Conservation (phyloP, 805 yeast species). For the Barnettozyma vustinii region DNA sequence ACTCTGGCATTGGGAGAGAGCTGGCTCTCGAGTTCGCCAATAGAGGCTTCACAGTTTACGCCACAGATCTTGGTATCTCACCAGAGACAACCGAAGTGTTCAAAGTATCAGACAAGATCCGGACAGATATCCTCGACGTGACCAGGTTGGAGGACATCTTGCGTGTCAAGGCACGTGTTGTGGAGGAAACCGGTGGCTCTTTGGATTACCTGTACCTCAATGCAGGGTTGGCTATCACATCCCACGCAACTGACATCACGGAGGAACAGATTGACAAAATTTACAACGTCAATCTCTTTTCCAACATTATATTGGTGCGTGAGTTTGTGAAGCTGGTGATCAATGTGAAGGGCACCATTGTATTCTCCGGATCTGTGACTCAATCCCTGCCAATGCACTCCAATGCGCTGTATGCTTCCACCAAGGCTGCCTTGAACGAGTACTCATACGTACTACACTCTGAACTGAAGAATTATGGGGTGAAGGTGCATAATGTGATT, state of each 20-base stretch:
- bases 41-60: constrained; percentile 36
- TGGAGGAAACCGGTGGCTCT: constrained; percentile 26
- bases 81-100: constrained; percentile 25
- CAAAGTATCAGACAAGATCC: not conserved
- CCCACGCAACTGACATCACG: constrained; percentile 31
- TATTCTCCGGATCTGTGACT: constrained; percentile 37
- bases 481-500: constrained; percentile 34
- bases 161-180: constrained; percentile 19
- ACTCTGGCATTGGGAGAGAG: constrained; percentile 53
- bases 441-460: constrained; percentile 33
- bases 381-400: constrained; percentile 34
- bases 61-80: constrained; percentile 29
- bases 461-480: constrained; percentile 38
- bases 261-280: constrained; percentile 23
- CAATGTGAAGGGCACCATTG: constrained; percentile 33
- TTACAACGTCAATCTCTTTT: constrained; percentile 34
- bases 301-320: constrained; percentile 35
- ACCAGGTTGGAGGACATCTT: constrained; percentile 28
- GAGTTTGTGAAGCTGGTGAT: constrained; percentile 32
- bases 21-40: constrained; percentile 40
- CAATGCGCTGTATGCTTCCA: constrained; percentile 31
- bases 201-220: constrained; percentile 38
- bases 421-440: constrained; percentile 40
- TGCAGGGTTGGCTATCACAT: constrained; percentile 30
- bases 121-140: constrained; percentile 29